Percentiles rank a stretch among this genome's conserved stretches.
Evolutionary conservation across 805 yeast species (phyloP).

Genomic region (Nakazawaea siamensis): DNA sequence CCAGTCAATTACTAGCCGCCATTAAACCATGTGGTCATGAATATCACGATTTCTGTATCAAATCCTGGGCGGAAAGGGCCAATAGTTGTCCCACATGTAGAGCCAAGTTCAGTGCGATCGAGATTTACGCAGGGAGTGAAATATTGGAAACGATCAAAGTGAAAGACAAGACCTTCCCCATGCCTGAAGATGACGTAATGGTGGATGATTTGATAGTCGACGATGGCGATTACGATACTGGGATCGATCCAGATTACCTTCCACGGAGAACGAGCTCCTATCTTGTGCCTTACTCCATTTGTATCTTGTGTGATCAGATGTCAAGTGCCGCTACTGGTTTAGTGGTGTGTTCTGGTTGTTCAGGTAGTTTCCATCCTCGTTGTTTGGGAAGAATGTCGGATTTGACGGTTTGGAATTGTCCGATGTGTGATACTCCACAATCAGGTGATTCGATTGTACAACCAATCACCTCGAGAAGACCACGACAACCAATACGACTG

Average conservation of each 20-base stretch:
- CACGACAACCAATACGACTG: conserved; percentile 7
- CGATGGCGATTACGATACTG: conserved; percentile 3
- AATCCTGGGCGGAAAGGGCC: conserved; percentile 26
- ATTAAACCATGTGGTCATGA: conserved; percentile 25
- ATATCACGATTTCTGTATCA: conserved; percentile 27
- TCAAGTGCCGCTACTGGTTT: conserved; percentile 15
- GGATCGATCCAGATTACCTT: conserved; percentile 9
- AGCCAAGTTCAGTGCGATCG: conserved; percentile 16
- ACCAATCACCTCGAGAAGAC: conserved; percentile 4
- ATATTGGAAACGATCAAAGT: conserved; percentile 10
- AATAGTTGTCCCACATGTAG: conserved; percentile 29
- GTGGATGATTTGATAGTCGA: neutral
- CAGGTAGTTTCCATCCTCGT: conserved; percentile 22
- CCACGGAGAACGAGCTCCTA: conserved; percentile 3
- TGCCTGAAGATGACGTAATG: conserved; percentile 14
- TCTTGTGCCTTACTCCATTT: conserved; percentile 13
- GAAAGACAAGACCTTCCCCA: conserved; percentile 17
- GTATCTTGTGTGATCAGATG: conserved; percentile 24
- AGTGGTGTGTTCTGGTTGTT: conserved; percentile 24
- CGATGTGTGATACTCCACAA: conserved; percentile 26
- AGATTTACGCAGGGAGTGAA: conserved; percentile 11
- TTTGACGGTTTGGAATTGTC: conserved; percentile 20
- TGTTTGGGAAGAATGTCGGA: conserved; percentile 21
- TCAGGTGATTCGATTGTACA: conserved; percentile 15
- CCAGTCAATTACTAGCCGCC: conserved; percentile 17